Evolutionary conservation across 2,329 filamentous ascomycete species (phyloP).

Genomic region (Cercospora nicotianae): DNA sequence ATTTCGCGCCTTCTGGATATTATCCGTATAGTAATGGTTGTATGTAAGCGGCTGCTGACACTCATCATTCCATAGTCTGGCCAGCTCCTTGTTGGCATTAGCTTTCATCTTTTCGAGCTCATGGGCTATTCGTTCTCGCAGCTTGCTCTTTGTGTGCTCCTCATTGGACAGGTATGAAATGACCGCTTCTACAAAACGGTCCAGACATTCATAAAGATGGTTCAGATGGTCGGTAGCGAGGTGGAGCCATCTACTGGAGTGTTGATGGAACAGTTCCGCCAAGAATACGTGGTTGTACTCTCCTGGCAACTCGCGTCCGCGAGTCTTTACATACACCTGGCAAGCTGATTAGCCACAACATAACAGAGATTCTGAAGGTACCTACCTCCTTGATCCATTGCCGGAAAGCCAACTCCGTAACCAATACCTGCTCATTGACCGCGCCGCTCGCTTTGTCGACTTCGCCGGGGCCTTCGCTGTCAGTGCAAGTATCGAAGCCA

Average conservation of each 20-base stretch:
- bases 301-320: background rate
- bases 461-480: background rate
- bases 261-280: constrained; percentile 1
- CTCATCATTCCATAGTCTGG: background rate
- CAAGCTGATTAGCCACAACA: background rate
- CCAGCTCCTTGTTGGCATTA: background rate
- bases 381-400: background rate
- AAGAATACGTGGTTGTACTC: constrained; percentile 4
- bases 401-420: background rate
- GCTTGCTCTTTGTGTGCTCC: background rate
- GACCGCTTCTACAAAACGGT: background rate
- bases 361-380: background rate
- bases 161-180: background rate
- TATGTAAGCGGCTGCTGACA: background rate
- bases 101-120: constrained; percentile 4
- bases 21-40: constrained; percentile 5
- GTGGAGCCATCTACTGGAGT: background rate
- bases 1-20: background rate
- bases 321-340: constrained; percentile 4
- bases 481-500: background rate
- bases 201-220: background rate
- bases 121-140: background rate
- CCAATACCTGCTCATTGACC: background rate
- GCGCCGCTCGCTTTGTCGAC: background rate
- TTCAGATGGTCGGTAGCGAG: background rate